Evolutionary conservation across 345 rosid species (phyloP).

Genomic region (Gossypium rotundifolium): DNA sequence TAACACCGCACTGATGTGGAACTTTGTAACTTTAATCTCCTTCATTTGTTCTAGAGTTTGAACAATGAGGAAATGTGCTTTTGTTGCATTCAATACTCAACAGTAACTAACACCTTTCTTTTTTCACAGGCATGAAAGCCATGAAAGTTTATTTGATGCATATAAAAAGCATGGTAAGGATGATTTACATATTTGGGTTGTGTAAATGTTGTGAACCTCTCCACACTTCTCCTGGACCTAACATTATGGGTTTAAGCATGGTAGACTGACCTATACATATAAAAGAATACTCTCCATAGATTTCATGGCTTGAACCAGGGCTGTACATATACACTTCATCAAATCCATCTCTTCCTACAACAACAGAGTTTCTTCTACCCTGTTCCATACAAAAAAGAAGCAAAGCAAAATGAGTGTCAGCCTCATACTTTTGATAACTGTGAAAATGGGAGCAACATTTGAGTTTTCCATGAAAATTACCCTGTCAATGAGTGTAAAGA

Average conservation of each 20-base stretch:
- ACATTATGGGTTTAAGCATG: constrained; percentile 45
- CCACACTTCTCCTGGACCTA: constrained; percentile 65
- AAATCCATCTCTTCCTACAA: constrained; percentile 59
- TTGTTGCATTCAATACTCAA: background rate
- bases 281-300: constrained; percentile 63
- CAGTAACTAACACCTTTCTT: background rate
- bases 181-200: constrained; percentile 58
- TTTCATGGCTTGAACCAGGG: constrained; percentile 69
- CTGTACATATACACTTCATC: constrained; percentile 74
- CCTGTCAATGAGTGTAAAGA: constrained; percentile 72
- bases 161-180: background rate
- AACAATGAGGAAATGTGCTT: background rate
- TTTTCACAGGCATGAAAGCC: background rate
- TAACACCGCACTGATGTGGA: too few species aligned
- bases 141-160: background rate
- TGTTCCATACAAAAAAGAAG: constrained; percentile 19
- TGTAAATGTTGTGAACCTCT: constrained; percentile 56
- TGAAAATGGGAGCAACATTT: background rate
- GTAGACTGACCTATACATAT: constrained; percentile 67
- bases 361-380: constrained; percentile 86
- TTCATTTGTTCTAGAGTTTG: background rate
- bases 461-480: constrained; percentile 23
- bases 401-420: background rate
- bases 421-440: background rate
- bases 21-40: background rate